Percentiles rank a stretch among this genome's conserved stretches.
Evolutionary conservation across 1,284 basidiomycete genomes (phyloP).

Genomic region (Marasmius sp.): DNA sequence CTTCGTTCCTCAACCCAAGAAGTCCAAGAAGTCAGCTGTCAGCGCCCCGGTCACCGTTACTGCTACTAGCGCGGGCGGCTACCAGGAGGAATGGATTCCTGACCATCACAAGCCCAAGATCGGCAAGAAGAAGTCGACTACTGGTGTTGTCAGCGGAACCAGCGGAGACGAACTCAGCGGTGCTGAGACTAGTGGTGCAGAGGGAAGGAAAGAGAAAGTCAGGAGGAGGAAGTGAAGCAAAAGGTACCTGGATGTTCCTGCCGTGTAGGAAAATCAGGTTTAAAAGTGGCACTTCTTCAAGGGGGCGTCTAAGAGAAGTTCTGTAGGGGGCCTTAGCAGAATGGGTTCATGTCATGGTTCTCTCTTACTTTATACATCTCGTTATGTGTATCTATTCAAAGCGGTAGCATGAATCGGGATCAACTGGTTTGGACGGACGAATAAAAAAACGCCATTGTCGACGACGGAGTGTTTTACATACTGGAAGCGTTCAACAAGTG

Average conservation of each 20-base stretch:
- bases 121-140: constrained; percentile 42
- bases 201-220: constrained; percentile 58
- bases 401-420: neutral
- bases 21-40: constrained; percentile 39
- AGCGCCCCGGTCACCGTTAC: constrained; percentile 63
- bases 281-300: no score
- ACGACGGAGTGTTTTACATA: neutral
- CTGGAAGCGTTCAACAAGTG: neutral
- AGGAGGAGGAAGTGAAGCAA: constrained; percentile 38
- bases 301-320: no score
- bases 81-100: constrained; percentile 93
- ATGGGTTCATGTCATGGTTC: no score
- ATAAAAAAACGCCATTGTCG: neutral
- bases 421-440: neutral
- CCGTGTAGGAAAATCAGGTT: neutral
- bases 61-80: constrained; percentile 71
- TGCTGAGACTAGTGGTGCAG: constrained; percentile 55
- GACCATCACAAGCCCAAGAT: constrained; percentile 74
- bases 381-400: neutral
- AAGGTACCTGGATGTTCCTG: neutral
- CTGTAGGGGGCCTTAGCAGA: no score
- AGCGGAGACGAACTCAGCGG: constrained; percentile 72
- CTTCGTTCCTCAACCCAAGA: constrained; percentile 63
- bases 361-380: no score
- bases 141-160: constrained; percentile 33